phyloP scores from a whole-genome alignment of 1,284 basidiomycete species.

The Xerocomus nothofagi region DNA sequence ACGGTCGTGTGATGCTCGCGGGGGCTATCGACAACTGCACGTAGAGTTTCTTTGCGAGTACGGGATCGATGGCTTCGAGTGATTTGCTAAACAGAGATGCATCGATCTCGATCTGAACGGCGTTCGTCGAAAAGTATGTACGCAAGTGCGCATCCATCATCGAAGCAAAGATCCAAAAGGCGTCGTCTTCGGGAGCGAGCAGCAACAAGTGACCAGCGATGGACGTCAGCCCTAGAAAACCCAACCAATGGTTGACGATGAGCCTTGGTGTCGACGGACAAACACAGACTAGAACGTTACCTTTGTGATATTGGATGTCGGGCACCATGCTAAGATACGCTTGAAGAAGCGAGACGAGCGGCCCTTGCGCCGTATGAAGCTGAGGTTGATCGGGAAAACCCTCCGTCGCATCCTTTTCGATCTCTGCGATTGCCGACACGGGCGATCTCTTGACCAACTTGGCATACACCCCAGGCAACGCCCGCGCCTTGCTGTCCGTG shows the following conservation, averaged over 20 bases:
- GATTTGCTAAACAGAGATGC: slow-evolving; percentile 75
- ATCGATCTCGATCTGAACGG: slow-evolving; percentile 80
- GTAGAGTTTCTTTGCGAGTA: slow-evolving; percentile 66
- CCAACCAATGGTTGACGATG: neutral
- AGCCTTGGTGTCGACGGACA: neutral
- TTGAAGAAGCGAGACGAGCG: slow-evolving; percentile 60
- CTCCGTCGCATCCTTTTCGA: slow-evolving; percentile 59
- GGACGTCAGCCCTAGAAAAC: slow-evolving; percentile 62
- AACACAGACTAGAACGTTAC: slow-evolving; percentile 29
- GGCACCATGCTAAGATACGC: slow-evolving; percentile 82
- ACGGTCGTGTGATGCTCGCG: slow-evolving; percentile 56
- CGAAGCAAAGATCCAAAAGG: slow-evolving; percentile 90
- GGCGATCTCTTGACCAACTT: slow-evolving; percentile 61
- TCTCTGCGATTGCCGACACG: slow-evolving; percentile 52
- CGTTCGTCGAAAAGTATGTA: slow-evolving; percentile 73
- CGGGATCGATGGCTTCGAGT: slow-evolving; percentile 67
- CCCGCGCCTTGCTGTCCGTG: slow-evolving; percentile 69
- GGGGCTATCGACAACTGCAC: slow-evolving; percentile 63
- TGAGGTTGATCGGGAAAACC: slow-evolving; percentile 56
- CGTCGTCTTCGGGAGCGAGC: slow-evolving; percentile 86
- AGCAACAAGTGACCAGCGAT: slow-evolving; percentile 80
- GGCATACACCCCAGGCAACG: slow-evolving; percentile 68
- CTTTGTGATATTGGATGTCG: slow-evolving; percentile 68
- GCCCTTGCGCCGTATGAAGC: slow-evolving; percentile 51
- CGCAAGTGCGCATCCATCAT: slow-evolving; percentile 80